A percentile compares a stretch with the other conserved stretches of the same genome.
Evolutionary conservation across 106 monocot species (phyloP).

Genomic region (Amphibolis antarctica): DNA sequence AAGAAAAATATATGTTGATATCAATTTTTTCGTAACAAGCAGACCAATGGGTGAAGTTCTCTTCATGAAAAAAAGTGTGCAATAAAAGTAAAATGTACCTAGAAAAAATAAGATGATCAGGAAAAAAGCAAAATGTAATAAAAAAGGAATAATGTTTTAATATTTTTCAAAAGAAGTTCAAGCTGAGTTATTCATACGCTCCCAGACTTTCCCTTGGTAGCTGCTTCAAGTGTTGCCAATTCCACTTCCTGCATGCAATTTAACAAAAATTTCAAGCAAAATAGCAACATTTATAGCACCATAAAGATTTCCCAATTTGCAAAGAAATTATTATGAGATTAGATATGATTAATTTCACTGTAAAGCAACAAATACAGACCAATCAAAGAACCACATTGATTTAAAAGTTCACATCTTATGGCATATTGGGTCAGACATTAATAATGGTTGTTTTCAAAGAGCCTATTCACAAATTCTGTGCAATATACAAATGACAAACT

Average conservation of each 20-base stretch:
- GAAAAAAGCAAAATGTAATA: neutral
- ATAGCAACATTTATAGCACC: neutral
- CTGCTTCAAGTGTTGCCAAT: constrained; percentile 66
- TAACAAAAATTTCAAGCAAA: neutral
- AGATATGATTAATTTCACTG: neutral
- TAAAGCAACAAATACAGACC: neutral
- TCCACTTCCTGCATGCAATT: constrained; percentile 55
- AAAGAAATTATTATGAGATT: neutral
- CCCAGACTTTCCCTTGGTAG: constrained; percentile 51
- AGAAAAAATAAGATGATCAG: neutral
- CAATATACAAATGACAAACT: too few species aligned
- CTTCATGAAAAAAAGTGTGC: neutral
- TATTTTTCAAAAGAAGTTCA: neutral
- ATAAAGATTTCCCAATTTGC: neutral
- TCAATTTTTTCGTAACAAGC: neutral
- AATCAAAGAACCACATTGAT: neutral
- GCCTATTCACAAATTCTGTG: too few species aligned
- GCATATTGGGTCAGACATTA: neutral
- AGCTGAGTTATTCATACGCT: constrained; percentile 32
- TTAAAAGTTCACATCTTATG: neutral
- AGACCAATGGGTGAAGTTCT: neutral
- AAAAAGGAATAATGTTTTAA: neutral
- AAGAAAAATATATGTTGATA: too few species aligned
- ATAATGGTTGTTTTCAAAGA: too few species aligned
- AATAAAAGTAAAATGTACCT: neutral